phyloP scores from a whole-genome alignment of 1,139 yeast genomes.

The Saccharomyces uvarum region DNA sequence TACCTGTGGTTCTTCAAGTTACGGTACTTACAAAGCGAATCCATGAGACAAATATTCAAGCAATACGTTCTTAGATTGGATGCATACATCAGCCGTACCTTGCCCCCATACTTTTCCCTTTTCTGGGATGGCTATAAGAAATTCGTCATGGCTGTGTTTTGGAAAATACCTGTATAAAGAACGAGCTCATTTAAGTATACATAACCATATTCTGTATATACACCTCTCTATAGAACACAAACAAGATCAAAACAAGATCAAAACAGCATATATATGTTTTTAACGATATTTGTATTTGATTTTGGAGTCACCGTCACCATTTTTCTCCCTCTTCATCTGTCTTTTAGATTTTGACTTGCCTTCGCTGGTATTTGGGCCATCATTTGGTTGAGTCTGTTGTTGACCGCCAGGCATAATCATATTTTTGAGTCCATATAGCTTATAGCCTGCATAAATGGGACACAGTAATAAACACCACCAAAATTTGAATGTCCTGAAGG shows the following conservation, averaged over 20 bases:
- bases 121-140: conserved; percentile 19
- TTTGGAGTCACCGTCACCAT: conserved; percentile 25
- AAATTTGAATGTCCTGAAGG: conserved; percentile 23
- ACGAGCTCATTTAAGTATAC: conserved; percentile 3
- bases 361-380: conserved; percentile 5
- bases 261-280: neutral
- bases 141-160: conserved; percentile 13
- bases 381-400: conserved; percentile 1
- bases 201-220: conserved; percentile 1
- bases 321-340: conserved; percentile 30
- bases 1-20: conserved; percentile 27
- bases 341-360: conserved; percentile 25
- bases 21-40: conserved; percentile 21
- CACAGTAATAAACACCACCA: conserved; percentile 20
- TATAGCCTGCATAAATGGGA: conserved; percentile 25
- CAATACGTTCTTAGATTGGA: conserved; percentile 12
- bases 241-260: neutral
- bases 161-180: conserved; percentile 9
- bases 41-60: conserved; percentile 14
- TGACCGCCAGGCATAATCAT: conserved; percentile 9
- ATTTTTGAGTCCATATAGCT: conserved; percentile 22
- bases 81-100: neutral
- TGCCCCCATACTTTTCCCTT: conserved; percentile 10
- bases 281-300: conserved; percentile 16
- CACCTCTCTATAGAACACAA: neutral